These are phyloP conservation scores for Neophaeococcomyces aloes DNA, from an alignment of 2,329 filamentous ascomycete species.

Conservation along the genomic window DNA sequence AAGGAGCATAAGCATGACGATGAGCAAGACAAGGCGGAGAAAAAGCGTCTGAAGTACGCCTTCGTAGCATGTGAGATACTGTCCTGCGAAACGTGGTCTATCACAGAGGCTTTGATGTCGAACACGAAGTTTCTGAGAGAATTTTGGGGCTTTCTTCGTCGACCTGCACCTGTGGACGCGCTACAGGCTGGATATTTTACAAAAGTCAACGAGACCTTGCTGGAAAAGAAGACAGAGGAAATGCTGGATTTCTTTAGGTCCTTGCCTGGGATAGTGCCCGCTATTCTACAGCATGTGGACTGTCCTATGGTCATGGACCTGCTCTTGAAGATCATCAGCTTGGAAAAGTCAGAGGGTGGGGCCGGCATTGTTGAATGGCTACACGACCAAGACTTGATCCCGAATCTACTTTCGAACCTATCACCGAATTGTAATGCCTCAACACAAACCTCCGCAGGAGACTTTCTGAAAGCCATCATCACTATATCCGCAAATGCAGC, in stretches of 20 bases:
- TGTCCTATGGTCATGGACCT: constrained; percentile 98
- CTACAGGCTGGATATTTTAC: constrained; percentile 96
- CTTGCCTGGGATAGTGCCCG: constrained; percentile 67
- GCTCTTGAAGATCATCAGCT: constrained; percentile 87
- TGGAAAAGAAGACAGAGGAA: constrained; percentile 95
- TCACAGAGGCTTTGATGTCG: constrained; percentile 83
- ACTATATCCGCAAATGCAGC: constrained; percentile 97
- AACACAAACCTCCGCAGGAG: constrained; percentile 90
- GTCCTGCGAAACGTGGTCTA: constrained; percentile 93
- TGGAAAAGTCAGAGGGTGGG: constrained; percentile 84
- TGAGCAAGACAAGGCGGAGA: constrained; percentile 63
- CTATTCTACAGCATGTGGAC: constrained; percentile 87
- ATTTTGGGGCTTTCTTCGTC: constrained; percentile 85
- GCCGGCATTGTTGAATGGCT: constrained; percentile 96
- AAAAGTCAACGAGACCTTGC: constrained; percentile 94
- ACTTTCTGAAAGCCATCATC: constrained; percentile 97
- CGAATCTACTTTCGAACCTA: constrained; percentile 74
- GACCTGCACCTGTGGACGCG: constrained; percentile 75
- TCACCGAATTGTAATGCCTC: constrained; percentile 75
- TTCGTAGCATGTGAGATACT: constrained; percentile 89
- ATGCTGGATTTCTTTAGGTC: constrained; percentile 87
- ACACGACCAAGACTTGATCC: constrained; percentile 77
- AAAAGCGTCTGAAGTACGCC: constrained; percentile 82
- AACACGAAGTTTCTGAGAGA: constrained; percentile 65
- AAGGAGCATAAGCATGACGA: constrained; percentile 27